Evolutionary conservation across 2,329 filamentous ascomycete species (phyloP).

Genomic region (Phoma sp.): DNA sequence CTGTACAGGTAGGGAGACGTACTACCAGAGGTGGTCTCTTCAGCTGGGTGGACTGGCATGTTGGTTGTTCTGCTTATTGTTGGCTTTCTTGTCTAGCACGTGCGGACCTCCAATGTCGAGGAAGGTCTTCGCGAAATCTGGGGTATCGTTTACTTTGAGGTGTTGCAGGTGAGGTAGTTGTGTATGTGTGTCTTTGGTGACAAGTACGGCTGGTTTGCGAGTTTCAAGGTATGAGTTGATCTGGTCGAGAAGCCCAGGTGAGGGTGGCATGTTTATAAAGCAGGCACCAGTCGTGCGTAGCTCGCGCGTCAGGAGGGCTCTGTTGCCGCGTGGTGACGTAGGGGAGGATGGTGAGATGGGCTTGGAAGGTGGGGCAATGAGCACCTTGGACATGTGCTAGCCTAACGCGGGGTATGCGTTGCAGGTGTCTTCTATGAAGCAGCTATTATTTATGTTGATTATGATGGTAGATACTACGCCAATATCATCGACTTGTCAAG

Average conservation of each 20-base stretch:
- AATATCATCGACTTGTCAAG: not conserved
- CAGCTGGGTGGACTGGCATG: conserved; percentile 54
- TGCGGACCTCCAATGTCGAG: conserved; percentile 18
- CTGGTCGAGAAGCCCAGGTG: conserved; percentile 15
- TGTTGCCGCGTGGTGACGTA: conserved; percentile 35
- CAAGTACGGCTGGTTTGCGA: not conserved
- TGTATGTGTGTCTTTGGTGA: not conserved
- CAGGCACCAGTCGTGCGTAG: conserved; percentile 18
- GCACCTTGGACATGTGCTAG: conserved; percentile 12
- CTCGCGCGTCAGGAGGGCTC: conserved; percentile 15
- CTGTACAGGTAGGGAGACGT: conserved; percentile 26
- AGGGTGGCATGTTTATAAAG: conserved; percentile 24
- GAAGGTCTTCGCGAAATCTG: conserved; percentile 8
- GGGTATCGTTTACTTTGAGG: conserved; percentile 9
- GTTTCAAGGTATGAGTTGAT: conserved; percentile 16
- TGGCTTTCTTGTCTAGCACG: conserved; percentile 12
- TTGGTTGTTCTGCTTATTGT: conserved; percentile 20
- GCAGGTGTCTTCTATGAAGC: not conserved
- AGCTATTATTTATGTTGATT: not conserved
- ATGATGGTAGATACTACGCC: not conserved
- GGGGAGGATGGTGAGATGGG: conserved; percentile 17
- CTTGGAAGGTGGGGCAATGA: conserved; percentile 20
- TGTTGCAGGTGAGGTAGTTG: conserved; percentile 1
- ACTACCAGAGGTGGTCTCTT: conserved; percentile 52
- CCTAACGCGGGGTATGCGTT: conserved; percentile 10